Conservation (phyloP, 2,329 filamentous ascomycete genomes). For the Nakataea oryzae region DNA sequence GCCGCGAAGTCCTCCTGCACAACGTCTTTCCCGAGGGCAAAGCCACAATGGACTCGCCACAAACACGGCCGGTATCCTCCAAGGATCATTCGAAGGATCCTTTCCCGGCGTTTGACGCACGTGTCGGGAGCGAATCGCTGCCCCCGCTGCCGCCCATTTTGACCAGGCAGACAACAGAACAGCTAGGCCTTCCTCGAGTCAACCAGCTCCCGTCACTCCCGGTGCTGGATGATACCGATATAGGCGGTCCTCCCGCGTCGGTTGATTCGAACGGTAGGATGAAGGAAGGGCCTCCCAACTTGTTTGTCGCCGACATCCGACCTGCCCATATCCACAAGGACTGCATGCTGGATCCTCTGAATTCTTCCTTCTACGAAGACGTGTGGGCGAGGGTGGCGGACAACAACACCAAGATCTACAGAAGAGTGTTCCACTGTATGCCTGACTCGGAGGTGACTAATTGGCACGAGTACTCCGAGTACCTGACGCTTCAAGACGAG, state of each 20-base stretch:
- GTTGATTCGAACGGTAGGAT: conserved; percentile 42
- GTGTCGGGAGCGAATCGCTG: conserved; percentile 33
- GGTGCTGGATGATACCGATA: conserved; percentile 67
- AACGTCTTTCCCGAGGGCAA: conserved; percentile 54
- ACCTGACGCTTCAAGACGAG: conserved; percentile 61
- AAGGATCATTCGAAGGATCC: not conserved
- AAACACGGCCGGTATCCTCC: conserved; percentile 14
- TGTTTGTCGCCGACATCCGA: conserved; percentile 56
- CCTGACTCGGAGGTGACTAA: conserved; percentile 88
- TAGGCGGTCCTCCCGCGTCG: conserved; percentile 60
- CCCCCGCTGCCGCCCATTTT: conserved; percentile 45
- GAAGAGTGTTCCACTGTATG: conserved; percentile 91
- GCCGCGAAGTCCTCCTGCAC: conserved; percentile 62
- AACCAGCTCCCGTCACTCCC: conserved; percentile 65
- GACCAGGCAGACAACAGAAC: conserved; percentile 51
- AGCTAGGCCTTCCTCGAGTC: conserved; percentile 52
- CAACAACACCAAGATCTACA: conserved; percentile 93
- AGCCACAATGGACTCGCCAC: conserved; percentile 43
- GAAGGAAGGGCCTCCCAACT: conserved; percentile 33
- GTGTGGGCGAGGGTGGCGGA: conserved; percentile 79
- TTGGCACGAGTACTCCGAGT: conserved; percentile 90
- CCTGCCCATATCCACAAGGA: conserved; percentile 70
- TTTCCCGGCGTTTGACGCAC: conserved; percentile 12
- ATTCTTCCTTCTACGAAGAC: conserved; percentile 72
- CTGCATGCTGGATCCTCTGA: conserved; percentile 88